phyloP scores from a whole-genome alignment of 345 rosid genomes.

The Hevea brasiliensis region DNA sequence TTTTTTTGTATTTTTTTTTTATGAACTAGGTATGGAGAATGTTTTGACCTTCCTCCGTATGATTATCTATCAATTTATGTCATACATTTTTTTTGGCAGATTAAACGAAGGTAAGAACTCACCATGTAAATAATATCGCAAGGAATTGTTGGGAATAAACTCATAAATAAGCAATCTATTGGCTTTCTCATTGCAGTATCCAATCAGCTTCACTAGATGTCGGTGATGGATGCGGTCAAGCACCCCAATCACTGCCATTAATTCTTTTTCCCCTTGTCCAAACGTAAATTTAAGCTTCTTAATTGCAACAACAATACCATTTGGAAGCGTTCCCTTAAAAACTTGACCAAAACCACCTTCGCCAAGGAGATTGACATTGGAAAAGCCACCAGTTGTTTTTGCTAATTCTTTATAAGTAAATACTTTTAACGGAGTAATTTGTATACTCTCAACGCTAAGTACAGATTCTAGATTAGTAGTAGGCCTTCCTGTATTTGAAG shows the following conservation, averaged over 20 bases:
- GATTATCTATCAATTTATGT: too few species aligned
- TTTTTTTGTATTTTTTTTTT: too few species aligned
- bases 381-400: slow-evolving; percentile 15
- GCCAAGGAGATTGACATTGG: slow-evolving; percentile 12
- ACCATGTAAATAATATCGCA: slow-evolving; percentile 23
- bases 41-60: too few species aligned
- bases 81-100: too few species aligned
- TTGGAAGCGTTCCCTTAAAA: slow-evolving; percentile 13
- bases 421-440: not conserved
- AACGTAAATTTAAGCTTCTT: slow-evolving; percentile 18
- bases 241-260: slow-evolving; percentile 19
- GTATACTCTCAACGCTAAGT: too few species aligned
- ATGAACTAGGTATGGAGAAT: too few species aligned
- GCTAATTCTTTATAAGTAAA: slow-evolving; percentile 11
- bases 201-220: slow-evolving; percentile 24
- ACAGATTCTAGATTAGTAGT: not conserved
- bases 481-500: too few species aligned
- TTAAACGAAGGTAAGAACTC: not conserved
- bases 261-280: slow-evolving; percentile 16
- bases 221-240: slow-evolving; percentile 10
- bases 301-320: slow-evolving; percentile 15
- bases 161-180: slow-evolving; percentile 24
- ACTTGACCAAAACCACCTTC: slow-evolving; percentile 22
- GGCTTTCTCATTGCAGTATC: slow-evolving; percentile 16
- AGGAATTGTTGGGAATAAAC: slow-evolving; percentile 14